Percentiles rank a stretch among this genome's conserved stretches.
These are phyloP conservation scores for Neonothopanus nambi DNA, from an alignment of 1,284 basidiomycete species.

Conservation along the genomic window DNA sequence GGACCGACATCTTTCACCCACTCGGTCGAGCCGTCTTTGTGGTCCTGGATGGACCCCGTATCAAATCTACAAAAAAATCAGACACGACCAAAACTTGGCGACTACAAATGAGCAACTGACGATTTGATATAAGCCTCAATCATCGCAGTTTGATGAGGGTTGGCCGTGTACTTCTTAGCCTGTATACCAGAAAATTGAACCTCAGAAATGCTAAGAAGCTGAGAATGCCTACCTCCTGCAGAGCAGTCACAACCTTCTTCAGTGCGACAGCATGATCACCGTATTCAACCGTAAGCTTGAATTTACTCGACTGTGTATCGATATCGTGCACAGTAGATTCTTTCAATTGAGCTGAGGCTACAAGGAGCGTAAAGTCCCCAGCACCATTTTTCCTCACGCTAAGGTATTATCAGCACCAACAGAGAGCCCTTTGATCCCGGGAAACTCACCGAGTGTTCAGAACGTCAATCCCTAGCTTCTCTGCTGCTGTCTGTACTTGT, in stretches of 20 bases:
- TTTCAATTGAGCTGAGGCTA: slow-evolving; percentile 62
- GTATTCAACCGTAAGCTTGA: slow-evolving; percentile 66
- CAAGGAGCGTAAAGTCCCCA: slow-evolving; percentile 63
- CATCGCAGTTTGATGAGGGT: slow-evolving; percentile 72
- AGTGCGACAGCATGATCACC: slow-evolving; percentile 67
- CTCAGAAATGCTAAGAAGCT: not conserved
- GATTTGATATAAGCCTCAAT: slow-evolving; percentile 78
- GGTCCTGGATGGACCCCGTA: slow-evolving; percentile 75
- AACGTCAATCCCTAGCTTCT: slow-evolving; percentile 70
- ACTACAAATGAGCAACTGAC: slow-evolving; percentile 32
- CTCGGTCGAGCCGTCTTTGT: slow-evolving; percentile 71
- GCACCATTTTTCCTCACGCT: slow-evolving; percentile 70
- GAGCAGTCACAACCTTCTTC: slow-evolving; percentile 51
- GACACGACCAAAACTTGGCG: not conserved
- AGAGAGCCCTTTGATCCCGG: slow-evolving; percentile 9
- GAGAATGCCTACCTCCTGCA: slow-evolving; percentile 53
- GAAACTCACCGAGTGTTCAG: slow-evolving; percentile 73
- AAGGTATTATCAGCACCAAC: not conserved
- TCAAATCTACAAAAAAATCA: slow-evolving; percentile 42
- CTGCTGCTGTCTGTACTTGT: slow-evolving; percentile 70
- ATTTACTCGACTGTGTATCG: slow-evolving; percentile 38
- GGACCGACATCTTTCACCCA: slow-evolving; percentile 89
- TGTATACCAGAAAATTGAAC: slow-evolving; percentile 26
- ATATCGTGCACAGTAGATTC: slow-evolving; percentile 47
- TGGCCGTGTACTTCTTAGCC: slow-evolving; percentile 74